Evolutionary conservation across 208 protist genomes (phyloP).

Genomic region (Perkinsela sp.): DNA sequence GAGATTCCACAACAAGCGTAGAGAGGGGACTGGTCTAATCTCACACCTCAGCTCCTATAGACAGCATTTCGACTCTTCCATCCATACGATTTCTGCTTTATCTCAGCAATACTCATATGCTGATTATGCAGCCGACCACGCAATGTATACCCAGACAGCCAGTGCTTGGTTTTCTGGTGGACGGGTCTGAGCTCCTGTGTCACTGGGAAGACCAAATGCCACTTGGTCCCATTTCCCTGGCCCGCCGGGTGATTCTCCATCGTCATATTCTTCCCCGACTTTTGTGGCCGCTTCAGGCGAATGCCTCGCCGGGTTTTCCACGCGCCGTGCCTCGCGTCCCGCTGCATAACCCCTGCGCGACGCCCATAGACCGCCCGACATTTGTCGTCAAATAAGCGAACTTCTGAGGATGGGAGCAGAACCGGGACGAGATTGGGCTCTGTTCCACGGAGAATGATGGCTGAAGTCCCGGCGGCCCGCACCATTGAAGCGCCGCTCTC

Average conservation of each 20-base stretch:
- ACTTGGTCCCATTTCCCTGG: slow-evolving; percentile 42
- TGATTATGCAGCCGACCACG: slow-evolving; percentile 53
- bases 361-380: slow-evolving; percentile 55
- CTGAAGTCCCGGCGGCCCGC: slow-evolving; percentile 41
- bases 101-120: slow-evolving; percentile 40
- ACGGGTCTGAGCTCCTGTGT: slow-evolving; percentile 54
- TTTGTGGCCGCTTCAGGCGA: slow-evolving; percentile 38
- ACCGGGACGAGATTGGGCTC: slow-evolving; percentile 55
- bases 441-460: slow-evolving; percentile 43
- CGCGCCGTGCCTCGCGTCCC: slow-evolving; percentile 38
- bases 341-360: slow-evolving; percentile 59
- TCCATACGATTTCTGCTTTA: slow-evolving; percentile 61
- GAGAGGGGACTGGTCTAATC: no score
- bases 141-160: slow-evolving; percentile 64
- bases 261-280: slow-evolving; percentile 50
- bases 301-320: slow-evolving; percentile 29
- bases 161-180: slow-evolving; percentile 63
- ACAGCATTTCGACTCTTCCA: slow-evolving; percentile 60
- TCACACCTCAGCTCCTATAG: no score
- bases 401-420: slow-evolving; percentile 60
- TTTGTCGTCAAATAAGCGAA: slow-evolving; percentile 50
- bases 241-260: slow-evolving; percentile 54
- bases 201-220: slow-evolving; percentile 53
- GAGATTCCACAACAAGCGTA: no score
- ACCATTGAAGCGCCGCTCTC: slow-evolving; percentile 46